Base-by-base conservation (phyloP, 1,284 basidiomycete species). In the Tilletia caries region DNA sequence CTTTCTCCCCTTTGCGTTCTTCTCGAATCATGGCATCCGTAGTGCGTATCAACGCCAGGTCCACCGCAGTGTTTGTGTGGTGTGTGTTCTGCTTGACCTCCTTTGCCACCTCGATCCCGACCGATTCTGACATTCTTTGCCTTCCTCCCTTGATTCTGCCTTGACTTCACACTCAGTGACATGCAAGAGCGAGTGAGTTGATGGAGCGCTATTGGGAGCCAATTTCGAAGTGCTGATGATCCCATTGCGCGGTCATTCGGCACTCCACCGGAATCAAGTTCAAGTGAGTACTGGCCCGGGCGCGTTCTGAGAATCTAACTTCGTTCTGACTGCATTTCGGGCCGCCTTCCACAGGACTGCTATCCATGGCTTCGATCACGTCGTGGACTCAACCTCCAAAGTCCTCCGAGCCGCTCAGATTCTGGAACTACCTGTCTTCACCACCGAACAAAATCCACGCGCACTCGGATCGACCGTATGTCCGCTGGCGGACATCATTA, bases 371-470 rank as follows among this genome's bases (percentile, higher is more conserved):
- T 80, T 78, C 58, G 73, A 75, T 41, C 68, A 74, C 41, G 68
- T 80, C 70, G 71, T 70, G 62, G 68, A 70, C 64, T 73, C 79
- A 13, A 73, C 74, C 18, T 71, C 72, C 43, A 77, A 79, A 68
- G 71, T 79, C 74, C 73, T 81, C 29, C 72, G 70, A 29, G 78
- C 75, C 3, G 74, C 79, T 46, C 54, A 90, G 88, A 84, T 90
- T 68, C 86, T 91, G 62, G 85, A 88, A 68, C 87, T 91, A 60
- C 89, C 89, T 52, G 89, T 93, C 15, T 83, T 93, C 29, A 88
- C 86, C 18, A 94, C 92, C 0, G 92, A 93, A 74, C 93, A 95
- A 84, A 92, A 92, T 79, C 87, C 91, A 1, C 88, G 86, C 92
- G 92, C 88, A 0, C 87, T 95, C 41, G 92, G 92, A 0, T 84